phyloP scores from a whole-genome alignment of 2,329 filamentous ascomycete genomes.

The Tricladium varicosporioides region DNA sequence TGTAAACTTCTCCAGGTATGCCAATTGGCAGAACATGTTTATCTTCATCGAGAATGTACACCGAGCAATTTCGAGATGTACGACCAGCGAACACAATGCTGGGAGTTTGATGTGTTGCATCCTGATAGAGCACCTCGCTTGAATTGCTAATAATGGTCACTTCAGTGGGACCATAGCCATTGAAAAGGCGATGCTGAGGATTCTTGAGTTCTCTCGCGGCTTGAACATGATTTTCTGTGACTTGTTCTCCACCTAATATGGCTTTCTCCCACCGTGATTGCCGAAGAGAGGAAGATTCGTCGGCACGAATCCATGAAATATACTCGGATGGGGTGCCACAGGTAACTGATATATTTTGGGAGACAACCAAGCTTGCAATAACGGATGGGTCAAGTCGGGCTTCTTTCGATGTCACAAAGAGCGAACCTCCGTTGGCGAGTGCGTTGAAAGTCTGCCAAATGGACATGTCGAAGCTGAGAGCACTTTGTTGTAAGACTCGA shows the following conservation, averaged over 20 bases:
- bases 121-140: too few relatives aligned
- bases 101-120: neutral
- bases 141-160: too few relatives aligned
- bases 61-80: constrained; percentile 14
- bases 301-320: neutral
- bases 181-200: neutral
- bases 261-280: neutral
- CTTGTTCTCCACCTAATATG: constrained; percentile 3
- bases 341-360: constrained; percentile 1
- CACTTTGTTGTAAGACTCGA: constrained; percentile 10
- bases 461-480: constrained; percentile 11
- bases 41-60: constrained; percentile 40
- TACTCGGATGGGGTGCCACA: constrained; percentile 9
- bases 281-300: neutral
- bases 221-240: neutral
- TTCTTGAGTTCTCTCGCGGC: neutral
- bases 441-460: constrained; percentile 5
- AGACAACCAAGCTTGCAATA: neutral
- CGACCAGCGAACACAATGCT: constrained; percentile 1
- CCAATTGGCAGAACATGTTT: constrained; percentile 38
- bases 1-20: constrained; percentile 40
- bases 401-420: constrained; percentile 2
- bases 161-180: constrained; percentile 17
- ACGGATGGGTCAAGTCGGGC: constrained; percentile 4
- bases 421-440: constrained; percentile 7